Percentiles rank a stretch among this genome's conserved stretches.
Conservation (phyloP, 2,329 filamentous ascomycete species). For the Verticillium longisporum region DNA sequence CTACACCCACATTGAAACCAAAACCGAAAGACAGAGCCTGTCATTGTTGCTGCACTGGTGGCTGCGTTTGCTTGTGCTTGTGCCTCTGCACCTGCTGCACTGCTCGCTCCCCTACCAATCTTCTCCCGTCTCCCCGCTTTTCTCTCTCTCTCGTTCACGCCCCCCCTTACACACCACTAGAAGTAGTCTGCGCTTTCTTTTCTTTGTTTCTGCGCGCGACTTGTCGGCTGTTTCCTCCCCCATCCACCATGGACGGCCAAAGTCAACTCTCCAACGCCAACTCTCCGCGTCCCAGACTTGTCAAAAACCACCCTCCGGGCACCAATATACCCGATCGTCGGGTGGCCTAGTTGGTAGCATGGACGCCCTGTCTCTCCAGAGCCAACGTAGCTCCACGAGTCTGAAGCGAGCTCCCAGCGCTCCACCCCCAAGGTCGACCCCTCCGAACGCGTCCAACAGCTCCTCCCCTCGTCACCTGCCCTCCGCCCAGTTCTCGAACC, state of each 20-base stretch:
- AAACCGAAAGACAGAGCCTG: neutral
- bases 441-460: conserved; percentile 39
- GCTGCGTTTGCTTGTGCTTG: neutral
- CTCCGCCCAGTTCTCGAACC: conserved; percentile 32
- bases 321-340: conserved; percentile 39
- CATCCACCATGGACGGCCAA: conserved; percentile 38
- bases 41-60: neutral
- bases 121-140: conserved; percentile 1
- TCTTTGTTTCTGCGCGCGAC: conserved; percentile 9
- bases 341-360: conserved; percentile 45
- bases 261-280: conserved; percentile 35
- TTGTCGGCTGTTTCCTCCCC: conserved; percentile 11
- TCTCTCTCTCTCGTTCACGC: neutral
- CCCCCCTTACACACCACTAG: neutral
- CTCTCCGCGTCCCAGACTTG: conserved; percentile 53
- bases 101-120: conserved; percentile 2
- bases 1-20: neutral
- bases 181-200: conserved; percentile 1
- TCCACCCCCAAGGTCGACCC: conserved; percentile 40
- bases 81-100: conserved; percentile 2
- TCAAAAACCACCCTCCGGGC: conserved; percentile 49
- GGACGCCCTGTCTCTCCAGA: conserved; percentile 52
- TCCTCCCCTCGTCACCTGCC: conserved; percentile 40
- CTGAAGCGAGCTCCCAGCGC: conserved; percentile 55
- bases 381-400: conserved; percentile 58